A percentile compares a stretch with the other conserved stretches of the same genome.
Evolutionary conservation across 805 yeast genomes (phyloP).

Genomic region (Wickerhamia fluorescens): DNA sequence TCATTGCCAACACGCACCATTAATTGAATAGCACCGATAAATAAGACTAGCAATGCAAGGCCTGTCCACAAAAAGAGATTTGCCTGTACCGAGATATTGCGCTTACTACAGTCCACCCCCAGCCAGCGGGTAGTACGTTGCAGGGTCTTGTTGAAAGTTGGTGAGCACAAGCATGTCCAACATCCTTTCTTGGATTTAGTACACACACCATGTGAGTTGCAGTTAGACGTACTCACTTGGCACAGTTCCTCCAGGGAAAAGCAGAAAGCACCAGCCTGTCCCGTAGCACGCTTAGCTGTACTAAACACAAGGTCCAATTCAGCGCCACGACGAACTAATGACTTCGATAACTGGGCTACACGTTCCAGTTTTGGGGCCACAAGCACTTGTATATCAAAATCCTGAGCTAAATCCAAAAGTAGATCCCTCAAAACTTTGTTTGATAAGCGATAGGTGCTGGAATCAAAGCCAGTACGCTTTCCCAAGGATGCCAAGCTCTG

Average conservation of each 20-base stretch:
- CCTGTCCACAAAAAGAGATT: slow-evolving; percentile 66
- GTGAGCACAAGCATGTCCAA: slow-evolving; percentile 46
- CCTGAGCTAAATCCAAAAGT: slow-evolving; percentile 10
- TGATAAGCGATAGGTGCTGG: slow-evolving; percentile 36
- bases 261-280: slow-evolving; percentile 20
- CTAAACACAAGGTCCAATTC: slow-evolving; percentile 12
- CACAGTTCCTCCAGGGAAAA: slow-evolving; percentile 42
- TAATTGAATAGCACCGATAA: slow-evolving; percentile 48
- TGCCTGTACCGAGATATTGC: slow-evolving; percentile 59
- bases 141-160: slow-evolving; percentile 34
- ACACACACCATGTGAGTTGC: slow-evolving; percentile 52
- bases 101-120: slow-evolving; percentile 57
- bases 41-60: slow-evolving; percentile 37
- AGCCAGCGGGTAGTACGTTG: slow-evolving; percentile 48
- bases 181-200: slow-evolving; percentile 28
- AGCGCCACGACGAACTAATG: slow-evolving; percentile 8
- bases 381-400: slow-evolving; percentile 15
- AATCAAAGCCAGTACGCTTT: slow-evolving; percentile 35
- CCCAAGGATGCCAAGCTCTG: slow-evolving; percentile 37
- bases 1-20: slow-evolving; percentile 49
- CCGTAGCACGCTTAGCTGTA: slow-evolving; percentile 8
- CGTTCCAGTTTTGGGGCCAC: slow-evolving; percentile 7
- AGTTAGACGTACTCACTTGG: slow-evolving; percentile 37
- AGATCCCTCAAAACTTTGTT: slow-evolving; percentile 22
- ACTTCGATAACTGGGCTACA: slow-evolving; percentile 6